phyloP scores from a whole-genome alignment of 2,329 filamentous ascomycete genomes.

The Oidium heveae region DNA sequence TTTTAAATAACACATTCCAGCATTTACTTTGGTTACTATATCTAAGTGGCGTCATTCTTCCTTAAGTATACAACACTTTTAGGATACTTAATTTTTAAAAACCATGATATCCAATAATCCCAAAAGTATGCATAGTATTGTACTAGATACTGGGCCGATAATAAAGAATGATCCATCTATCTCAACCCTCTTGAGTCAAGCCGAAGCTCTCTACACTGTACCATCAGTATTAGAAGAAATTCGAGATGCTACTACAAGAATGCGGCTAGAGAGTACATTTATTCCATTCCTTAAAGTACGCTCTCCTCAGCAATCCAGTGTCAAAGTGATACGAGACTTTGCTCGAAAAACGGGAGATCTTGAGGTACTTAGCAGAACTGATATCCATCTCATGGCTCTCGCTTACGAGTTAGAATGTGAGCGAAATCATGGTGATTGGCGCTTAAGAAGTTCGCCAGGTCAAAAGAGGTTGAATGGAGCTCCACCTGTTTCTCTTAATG shows the following conservation, averaged over 20 bases:
- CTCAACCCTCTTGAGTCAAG: conserved; percentile 54
- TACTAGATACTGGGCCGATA: conserved; percentile 77
- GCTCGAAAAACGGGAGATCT: conserved; percentile 75
- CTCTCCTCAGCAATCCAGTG: conserved; percentile 46
- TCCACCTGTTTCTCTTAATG: conserved; percentile 14
- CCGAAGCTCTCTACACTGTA: conserved; percentile 57
- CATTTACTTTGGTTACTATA: too few relatives aligned
- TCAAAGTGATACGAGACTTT: conserved; percentile 63
- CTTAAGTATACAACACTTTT: too few relatives aligned
- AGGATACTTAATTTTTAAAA: too few relatives aligned
- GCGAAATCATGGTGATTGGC: conserved; percentile 70
- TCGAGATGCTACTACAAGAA: conserved; percentile 54
- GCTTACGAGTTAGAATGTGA: conserved; percentile 91
- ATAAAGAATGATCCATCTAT: conserved; percentile 80
- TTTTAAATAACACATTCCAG: too few relatives aligned
- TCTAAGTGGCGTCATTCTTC: too few relatives aligned
- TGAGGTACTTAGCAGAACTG: conserved; percentile 63
- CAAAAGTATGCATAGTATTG: conserved; percentile 58
- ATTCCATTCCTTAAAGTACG: conserved; percentile 63
- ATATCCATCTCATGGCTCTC: conserved; percentile 72
- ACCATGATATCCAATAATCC: conserved; percentile 9
- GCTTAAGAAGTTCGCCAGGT: conserved; percentile 50
- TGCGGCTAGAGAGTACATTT: conserved; percentile 61
- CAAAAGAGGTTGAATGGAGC: conserved; percentile 56
- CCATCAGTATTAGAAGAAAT: conserved; percentile 75